Evolutionary conservation across 2,329 filamentous ascomycete species (phyloP), one percentile per base, ranked within the genome.

Genomic region (Chrysoporthe deuterocubensis): DNA sequence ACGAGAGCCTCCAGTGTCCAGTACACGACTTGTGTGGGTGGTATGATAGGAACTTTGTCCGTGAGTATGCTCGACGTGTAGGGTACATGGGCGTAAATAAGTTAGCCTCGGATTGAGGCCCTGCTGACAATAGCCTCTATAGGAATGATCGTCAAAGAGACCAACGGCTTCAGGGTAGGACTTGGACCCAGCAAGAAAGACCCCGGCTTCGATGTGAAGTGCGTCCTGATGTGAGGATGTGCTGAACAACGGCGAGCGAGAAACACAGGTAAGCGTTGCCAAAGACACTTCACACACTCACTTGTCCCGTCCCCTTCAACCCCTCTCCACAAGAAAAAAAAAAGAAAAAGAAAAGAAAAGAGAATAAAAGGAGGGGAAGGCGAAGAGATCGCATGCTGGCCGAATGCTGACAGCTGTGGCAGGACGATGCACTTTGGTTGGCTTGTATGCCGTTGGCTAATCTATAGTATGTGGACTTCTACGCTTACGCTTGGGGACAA

Each of bases 1-100:
- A 67, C 52, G 74, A 65, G 68, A 76, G 70, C 71, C 76, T 80
- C 60, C 75, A 76, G 46, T 84, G 82, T 69, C 84, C 81, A 46
- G 74, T 74, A 26, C 85, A 84, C 67, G 76, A 76, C 8, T 71
- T 80, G n/a, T 66, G 70, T 9, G 78, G 77, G 4, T 57, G 64
- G 8, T 87, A 86, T 71, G 84, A 88, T 71, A 76, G 76, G 54
- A 85, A 87, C 73, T 70, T 73, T 63, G 72, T 82, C 32, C 79
- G 84, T 63, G 9, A 26, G 61, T 63, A 43, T 44, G 11, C n/a
- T 26, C n/a, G 6, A 7, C 8, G 4, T 21, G 11, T 8, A 42
- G 34, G 0, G 3, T 26, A 26, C 26, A 42, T 6, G 32, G 18
- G 56, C 7, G 11, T 58, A n/a, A 2, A 37, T 21, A 6, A 34